phyloP scores from a whole-genome alignment of 176 grass and related monocot genomes.

The Phoenix roebelenii region DNA sequence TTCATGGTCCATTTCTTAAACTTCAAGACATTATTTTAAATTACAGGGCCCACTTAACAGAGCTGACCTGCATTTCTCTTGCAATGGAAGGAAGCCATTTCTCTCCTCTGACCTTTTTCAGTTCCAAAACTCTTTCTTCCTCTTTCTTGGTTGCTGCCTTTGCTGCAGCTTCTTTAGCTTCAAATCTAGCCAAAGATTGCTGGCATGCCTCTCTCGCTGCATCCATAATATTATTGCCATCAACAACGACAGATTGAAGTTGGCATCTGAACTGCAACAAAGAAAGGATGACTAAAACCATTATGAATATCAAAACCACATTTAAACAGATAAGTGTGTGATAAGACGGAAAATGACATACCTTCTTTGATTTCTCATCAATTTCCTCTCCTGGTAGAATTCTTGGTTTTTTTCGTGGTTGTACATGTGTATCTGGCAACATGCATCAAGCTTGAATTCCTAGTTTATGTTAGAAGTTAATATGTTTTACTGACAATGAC shows the following conservation, averaged over 20 bases:
- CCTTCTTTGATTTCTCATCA: constrained; percentile 92
- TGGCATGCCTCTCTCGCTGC: constrained; percentile 49
- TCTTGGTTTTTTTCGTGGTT: constrained; percentile 67
- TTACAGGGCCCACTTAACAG: neutral
- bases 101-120: constrained; percentile 85
- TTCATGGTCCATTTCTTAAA: no score
- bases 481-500: constrained; percentile 2
- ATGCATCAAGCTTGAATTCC: constrained; percentile 22
- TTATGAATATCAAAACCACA: neutral
- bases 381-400: constrained; percentile 50
- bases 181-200: constrained; percentile 53
- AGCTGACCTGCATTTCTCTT: constrained; percentile 61
- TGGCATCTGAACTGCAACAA: constrained; percentile 67
- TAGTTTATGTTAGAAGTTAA: constrained; percentile 18
- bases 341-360: constrained; percentile 13
- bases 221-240: constrained; percentile 55
- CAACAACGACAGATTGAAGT: constrained; percentile 54
- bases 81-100: constrained; percentile 97
- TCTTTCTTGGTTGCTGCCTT: constrained; percentile 65
- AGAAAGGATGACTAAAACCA: neutral
- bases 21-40: no score
- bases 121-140: constrained; percentile 64
- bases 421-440: constrained; percentile 42
- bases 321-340: neutral
- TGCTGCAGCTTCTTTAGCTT: constrained; percentile 60